Conservation (phyloP, 192 early-diverging fungal species). For the Backusella westeae region DNA sequence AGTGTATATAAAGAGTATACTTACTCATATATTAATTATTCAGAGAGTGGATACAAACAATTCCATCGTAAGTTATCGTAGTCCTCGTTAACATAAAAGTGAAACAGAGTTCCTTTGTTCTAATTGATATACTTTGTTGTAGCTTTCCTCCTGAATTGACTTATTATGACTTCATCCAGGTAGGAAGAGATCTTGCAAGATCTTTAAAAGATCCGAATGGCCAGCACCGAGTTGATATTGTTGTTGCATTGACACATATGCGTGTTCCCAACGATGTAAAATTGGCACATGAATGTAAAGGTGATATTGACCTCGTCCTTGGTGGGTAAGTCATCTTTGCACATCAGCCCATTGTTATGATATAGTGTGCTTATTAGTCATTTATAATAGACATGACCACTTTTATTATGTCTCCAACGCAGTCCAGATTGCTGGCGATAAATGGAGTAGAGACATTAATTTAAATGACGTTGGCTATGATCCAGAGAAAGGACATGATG, state of each 20-base stretch:
- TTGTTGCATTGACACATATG: conserved; percentile 75
- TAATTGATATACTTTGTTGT: not conserved
- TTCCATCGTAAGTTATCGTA: conserved; percentile 41
- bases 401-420: conserved; percentile 61
- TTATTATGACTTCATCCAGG: conserved; percentile 57
- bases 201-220: conserved; percentile 40
- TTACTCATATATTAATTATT: not conserved
- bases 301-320: conserved; percentile 64
- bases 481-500: conserved; percentile 33
- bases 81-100: not conserved
- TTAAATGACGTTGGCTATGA: conserved; percentile 36
- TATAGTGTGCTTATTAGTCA: not conserved
- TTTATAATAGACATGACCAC: conserved; percentile 56
- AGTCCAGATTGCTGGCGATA: conserved; percentile 38
- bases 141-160: conserved; percentile 54
- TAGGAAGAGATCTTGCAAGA: conserved; percentile 39
- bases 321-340: conserved; percentile 44
- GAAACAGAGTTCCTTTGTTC: not conserved
- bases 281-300: conserved; percentile 46
- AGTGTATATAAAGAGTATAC: not conserved
- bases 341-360: not conserved
- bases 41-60: conserved; percentile 67
- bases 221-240: conserved; percentile 52
- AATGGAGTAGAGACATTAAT: conserved; percentile 38
- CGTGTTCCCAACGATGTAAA: conserved; percentile 65